Evolutionary conservation across 495 filamentous ascomycete genomes (phyloP).

Genomic region (Echria macrotheca): DNA sequence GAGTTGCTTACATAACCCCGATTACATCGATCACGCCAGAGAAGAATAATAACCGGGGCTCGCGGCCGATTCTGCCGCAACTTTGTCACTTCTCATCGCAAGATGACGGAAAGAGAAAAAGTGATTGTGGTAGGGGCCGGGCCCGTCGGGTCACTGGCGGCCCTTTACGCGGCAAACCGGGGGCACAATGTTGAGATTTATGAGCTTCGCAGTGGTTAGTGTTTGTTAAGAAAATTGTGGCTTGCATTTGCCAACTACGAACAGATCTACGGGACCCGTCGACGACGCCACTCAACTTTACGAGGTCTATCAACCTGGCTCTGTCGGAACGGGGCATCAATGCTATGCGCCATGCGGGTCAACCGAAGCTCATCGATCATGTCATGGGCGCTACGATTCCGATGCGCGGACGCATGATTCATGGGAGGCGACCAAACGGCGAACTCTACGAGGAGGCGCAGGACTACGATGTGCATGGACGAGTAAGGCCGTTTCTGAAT

Average conservation of each 20-base stretch:
- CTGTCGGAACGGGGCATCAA: conserved; percentile 93
- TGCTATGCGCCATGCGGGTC: conserved; percentile 64
- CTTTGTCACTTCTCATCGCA: no score
- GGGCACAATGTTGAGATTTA: conserved; percentile 91
- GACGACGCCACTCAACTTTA: conserved; percentile 88
- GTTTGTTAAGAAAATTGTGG: no score
- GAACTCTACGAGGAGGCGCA: conserved; percentile 72
- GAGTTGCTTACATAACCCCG: not conserved
- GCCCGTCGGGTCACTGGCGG: conserved; percentile 86
- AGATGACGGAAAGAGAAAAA: conserved; percentile 50
- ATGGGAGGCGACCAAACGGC: conserved; percentile 60
- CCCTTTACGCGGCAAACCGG: conserved; percentile 81
- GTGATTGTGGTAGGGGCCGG: conserved; percentile 84
- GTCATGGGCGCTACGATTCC: conserved; percentile 76
- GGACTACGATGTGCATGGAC: conserved; percentile 83
- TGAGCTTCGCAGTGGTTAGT: conserved; percentile 83
- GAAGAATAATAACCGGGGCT: no score
- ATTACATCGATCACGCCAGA: no score
- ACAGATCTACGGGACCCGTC: conserved; percentile 79
- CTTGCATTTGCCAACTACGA: conserved; percentile 2
- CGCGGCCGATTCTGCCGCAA: not conserved
- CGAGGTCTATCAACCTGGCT: conserved; percentile 94
- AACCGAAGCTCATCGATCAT: conserved; percentile 60
- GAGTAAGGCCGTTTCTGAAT: conserved; percentile 45
- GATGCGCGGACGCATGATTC: conserved; percentile 97